A percentile compares a stretch with the other conserved stretches of the same genome.
Evolutionary conservation across 805 yeast species (phyloP).

Genomic region (Saccharomyces kudriavzevii): DNA sequence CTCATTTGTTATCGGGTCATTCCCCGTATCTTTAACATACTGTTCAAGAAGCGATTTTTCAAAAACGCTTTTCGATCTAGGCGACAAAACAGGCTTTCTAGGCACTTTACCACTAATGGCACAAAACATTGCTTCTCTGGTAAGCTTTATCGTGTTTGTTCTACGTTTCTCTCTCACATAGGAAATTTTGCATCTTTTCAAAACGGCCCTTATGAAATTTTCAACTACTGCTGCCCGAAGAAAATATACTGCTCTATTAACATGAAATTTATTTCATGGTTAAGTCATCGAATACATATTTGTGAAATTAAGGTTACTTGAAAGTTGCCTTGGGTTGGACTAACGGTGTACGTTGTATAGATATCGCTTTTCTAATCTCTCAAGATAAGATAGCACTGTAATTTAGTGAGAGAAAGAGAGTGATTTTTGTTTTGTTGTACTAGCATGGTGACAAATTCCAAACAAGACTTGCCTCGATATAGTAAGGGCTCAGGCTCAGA

Average conservation of each 20-base stretch:
- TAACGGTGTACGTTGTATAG: not conserved
- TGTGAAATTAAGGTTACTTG: not conserved
- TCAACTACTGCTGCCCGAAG: not conserved
- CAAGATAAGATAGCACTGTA: not conserved
- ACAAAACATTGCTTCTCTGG: constrained; percentile 22
- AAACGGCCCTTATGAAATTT: not conserved
- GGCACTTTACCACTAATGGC: constrained; percentile 64
- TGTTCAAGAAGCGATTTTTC: constrained; percentile 53
- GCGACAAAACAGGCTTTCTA: constrained; percentile 67
- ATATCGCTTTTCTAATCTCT: not conserved
- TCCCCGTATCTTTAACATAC: constrained; percentile 55
- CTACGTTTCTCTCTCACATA: not conserved
- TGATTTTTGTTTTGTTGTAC: not conserved
- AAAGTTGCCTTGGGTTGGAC: not conserved
- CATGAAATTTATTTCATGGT: not conserved
- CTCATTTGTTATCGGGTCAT: constrained; percentile 70
- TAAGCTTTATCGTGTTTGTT: not conserved
- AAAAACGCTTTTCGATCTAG: constrained; percentile 60
- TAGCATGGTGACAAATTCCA: not conserved
- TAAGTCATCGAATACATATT: not conserved
- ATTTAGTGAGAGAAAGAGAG: not conserved
- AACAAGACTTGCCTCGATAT: not conserved
- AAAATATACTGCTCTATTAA: not conserved
- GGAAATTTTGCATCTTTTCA: not conserved
- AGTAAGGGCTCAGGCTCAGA: constrained; percentile 7